Evolutionary conservation across 2,329 filamentous ascomycete genomes (phyloP).

Genomic region (Biscogniauxia marginata): DNA sequence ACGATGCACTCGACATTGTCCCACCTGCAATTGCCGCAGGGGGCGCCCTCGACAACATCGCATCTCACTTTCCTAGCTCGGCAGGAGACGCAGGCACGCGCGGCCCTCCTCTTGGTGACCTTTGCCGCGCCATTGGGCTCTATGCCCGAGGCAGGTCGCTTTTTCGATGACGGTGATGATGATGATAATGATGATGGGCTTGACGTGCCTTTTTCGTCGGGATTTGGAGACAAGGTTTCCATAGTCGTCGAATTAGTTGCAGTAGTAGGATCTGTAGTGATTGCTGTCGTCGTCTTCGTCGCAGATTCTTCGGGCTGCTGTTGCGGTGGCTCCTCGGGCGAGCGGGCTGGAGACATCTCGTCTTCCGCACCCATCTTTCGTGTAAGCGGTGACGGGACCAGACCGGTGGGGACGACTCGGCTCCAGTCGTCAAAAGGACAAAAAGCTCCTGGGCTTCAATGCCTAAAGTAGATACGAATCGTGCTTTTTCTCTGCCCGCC

Average conservation of each 20-base stretch:
- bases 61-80: slow-evolving; percentile 88
- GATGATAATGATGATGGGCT: slow-evolving; percentile 11
- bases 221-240: slow-evolving; percentile 15
- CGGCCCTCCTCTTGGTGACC: slow-evolving; percentile 76
- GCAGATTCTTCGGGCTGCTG: slow-evolving; percentile 16
- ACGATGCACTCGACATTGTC: slow-evolving; percentile 76
- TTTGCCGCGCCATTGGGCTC: slow-evolving; percentile 43
- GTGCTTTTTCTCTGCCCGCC: too few relatives aligned
- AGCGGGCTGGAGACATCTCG: slow-evolving; percentile 21
- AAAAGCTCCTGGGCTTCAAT: not conserved
- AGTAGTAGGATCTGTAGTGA: not conserved
- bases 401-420: not conserved
- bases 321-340: slow-evolving; percentile 17
- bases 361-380: slow-evolving; percentile 24
- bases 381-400: not conserved
- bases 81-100: slow-evolving; percentile 80
- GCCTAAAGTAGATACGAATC: too few relatives aligned
- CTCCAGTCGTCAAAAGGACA: not conserved
- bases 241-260: slow-evolving; percentile 3
- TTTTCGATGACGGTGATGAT: slow-evolving; percentile 27
- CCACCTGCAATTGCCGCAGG: slow-evolving; percentile 83
- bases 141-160: slow-evolving; percentile 30
- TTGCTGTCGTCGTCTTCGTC: slow-evolving; percentile 4
- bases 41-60: slow-evolving; percentile 85
- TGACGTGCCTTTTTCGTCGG: slow-evolving; percentile 13